Base-by-base conservation (phyloP, 2,329 filamentous ascomycete species). In the Drechslera avenae region DNA sequence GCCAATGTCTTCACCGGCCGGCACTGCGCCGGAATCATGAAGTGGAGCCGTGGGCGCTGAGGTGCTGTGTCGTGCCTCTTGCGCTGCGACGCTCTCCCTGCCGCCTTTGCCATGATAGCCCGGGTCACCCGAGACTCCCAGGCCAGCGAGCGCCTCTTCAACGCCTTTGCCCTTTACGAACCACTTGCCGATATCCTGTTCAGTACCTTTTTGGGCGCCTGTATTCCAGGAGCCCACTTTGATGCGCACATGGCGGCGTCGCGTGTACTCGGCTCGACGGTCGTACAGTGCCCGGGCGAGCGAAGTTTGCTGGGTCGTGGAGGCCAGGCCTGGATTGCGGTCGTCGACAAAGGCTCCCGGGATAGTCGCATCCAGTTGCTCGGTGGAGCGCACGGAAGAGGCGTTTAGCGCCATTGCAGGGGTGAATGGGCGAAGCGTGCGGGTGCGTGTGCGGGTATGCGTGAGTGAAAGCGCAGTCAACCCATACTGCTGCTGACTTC, bases 161-260 rank as follows among this genome's bases (percentile, higher is more conserved):
- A 92, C 75, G 5, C 89, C 90, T 64, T 88, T 84, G 13, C 88
- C 89, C 9, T 86, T 80, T 6, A 95, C 82, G 70, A 99, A 97
- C 94, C 94, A 99, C 26, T 83, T 85, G 6, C 85, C 88, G 4
- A 99, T 77, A 68, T 97, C 94, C 60, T 90, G 89, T 72, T 96
- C 91, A 0, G 91, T 91, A 18, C 89, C 91, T 10, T 89, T 85
- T 58, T 89, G 86, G 1, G 88, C 86, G 3, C 91, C 94, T 13
- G 96, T 90, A 74, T 99, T 99, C 94, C 94, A 99, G 0, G 90
- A 88, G 34, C 93, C 94, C 43, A 99, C 82, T 75, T 97, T 97
- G 73, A 99, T 83, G 59, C 86, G 87, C 62, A 96, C 84, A 42
- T 83, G 83, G 69, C 86, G 86, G 35, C 86, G 83, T 31, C 86